Evolutionary conservation across 495 filamentous ascomycete species (phyloP).

Genomic region (Annulohypoxylon maeteangense): DNA sequence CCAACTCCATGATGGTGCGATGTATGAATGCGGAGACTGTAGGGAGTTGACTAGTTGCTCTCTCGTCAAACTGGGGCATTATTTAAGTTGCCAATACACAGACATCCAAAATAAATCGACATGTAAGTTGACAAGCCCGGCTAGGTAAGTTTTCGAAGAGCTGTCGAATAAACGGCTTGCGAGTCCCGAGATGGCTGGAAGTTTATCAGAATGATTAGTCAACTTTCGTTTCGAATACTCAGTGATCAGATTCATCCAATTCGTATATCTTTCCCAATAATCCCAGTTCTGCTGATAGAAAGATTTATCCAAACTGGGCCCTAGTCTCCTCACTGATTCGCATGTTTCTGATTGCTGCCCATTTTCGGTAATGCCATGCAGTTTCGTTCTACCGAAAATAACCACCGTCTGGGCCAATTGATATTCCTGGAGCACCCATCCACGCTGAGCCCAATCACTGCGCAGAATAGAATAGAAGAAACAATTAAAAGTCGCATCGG

Average conservation of each 20-base stretch:
- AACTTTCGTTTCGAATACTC: slow-evolving; percentile 17
- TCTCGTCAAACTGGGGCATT: too few relatives aligned
- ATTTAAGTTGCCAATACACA: too few relatives aligned
- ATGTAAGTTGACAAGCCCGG: too few relatives aligned
- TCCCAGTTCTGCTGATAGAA: too few relatives aligned
- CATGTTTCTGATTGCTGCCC: slow-evolving; percentile 1
- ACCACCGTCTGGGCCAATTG: slow-evolving; percentile 14
- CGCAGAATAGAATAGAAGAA: neutral
- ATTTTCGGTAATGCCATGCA: slow-evolving; percentile 10
- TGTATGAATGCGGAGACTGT: too few relatives aligned
- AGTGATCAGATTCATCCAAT: neutral
- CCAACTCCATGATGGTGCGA: too few relatives aligned
- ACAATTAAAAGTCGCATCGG: neutral
- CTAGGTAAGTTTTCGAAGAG: too few relatives aligned
- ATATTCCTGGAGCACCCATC: slow-evolving; percentile 32
- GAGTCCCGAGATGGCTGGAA: slow-evolving; percentile 29
- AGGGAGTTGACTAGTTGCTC: too few relatives aligned
- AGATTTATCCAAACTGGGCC: neutral
- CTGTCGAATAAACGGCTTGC: neutral
- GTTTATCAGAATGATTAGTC: slow-evolving; percentile 12
- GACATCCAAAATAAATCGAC: too few relatives aligned
- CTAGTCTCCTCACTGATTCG: neutral
- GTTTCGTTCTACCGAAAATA: slow-evolving; percentile 12
- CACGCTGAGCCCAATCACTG: slow-evolving; percentile 14
- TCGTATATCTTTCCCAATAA: too few relatives aligned